phyloP scores from a whole-genome alignment of 176 grass and related monocot genomes.

The Aegilops speltoides region DNA sequence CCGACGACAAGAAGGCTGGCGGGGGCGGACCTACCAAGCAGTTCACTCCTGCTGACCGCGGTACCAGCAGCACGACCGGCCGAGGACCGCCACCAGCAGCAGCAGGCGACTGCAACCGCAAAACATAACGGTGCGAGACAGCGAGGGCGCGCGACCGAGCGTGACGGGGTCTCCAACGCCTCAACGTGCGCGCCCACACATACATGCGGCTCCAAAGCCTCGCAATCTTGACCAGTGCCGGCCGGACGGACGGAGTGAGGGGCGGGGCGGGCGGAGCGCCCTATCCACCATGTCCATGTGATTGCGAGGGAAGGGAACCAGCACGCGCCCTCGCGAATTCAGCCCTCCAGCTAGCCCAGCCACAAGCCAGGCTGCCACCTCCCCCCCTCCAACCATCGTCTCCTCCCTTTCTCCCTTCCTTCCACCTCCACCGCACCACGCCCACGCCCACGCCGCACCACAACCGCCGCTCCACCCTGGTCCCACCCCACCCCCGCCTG shows the following conservation, averaged over 20 bases:
- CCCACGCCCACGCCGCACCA: background rate
- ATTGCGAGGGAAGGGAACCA: background rate
- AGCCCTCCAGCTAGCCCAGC: background rate
- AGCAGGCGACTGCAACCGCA: background rate
- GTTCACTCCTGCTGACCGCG: background rate
- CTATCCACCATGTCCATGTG: conserved; percentile 25
- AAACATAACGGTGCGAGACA: conserved; percentile 11
- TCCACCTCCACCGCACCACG: conserved; percentile 1
- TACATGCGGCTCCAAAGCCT: conserved; percentile 14
- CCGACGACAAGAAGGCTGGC: background rate
- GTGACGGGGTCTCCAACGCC: background rate
- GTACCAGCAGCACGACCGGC: background rate
- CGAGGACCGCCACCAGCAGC: background rate
- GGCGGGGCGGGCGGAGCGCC: background rate
- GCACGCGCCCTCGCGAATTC: background rate
- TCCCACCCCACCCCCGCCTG: conserved; percentile 19
- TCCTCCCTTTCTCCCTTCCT: background rate
- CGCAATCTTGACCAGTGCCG: background rate
- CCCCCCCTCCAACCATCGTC: conserved; percentile 11
- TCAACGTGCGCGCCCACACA: background rate
- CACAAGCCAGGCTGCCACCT: background rate
- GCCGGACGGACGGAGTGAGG: background rate
- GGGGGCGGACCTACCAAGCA: background rate
- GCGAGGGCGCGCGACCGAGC: background rate
- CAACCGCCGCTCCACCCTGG: conserved; percentile 19